These are phyloP conservation scores for Verticillium alfalfae DNA, from an alignment of 2,329 filamentous ascomycete species.

Conservation along the genomic window DNA sequence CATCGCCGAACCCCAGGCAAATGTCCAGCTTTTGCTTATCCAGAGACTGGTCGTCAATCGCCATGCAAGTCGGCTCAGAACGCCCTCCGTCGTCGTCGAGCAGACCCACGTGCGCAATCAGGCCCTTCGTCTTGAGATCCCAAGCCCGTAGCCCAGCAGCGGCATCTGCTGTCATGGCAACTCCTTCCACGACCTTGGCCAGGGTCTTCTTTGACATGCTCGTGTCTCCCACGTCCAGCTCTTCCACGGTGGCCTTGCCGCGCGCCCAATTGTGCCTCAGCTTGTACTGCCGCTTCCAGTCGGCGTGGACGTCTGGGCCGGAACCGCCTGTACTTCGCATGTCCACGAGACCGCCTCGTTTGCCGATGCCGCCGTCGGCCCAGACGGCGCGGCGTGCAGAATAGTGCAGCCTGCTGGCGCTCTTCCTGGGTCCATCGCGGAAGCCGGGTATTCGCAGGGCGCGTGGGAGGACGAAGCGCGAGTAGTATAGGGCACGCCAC, in stretches of 20 bases:
- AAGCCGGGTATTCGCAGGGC: conserved; percentile 70
- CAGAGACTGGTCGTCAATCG: conserved; percentile 51
- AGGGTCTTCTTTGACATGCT: conserved; percentile 50
- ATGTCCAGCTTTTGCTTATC: conserved; percentile 48
- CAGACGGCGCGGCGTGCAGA: conserved; percentile 36
- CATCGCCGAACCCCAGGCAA: conserved; percentile 65
- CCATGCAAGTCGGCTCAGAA: conserved; percentile 54
- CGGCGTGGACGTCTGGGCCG: conserved; percentile 52
- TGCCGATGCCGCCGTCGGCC: conserved; percentile 33
- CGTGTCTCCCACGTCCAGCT: conserved; percentile 54
- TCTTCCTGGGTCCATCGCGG: conserved; percentile 25
- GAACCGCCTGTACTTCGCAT: conserved; percentile 50
- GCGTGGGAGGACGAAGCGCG: conserved; percentile 77
- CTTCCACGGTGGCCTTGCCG: conserved; percentile 74
- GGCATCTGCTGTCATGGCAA: conserved; percentile 72
- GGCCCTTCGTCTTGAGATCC: conserved; percentile 59
- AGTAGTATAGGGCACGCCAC: conserved; percentile 87
- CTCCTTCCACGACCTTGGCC: conserved; percentile 70
- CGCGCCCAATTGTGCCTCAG: conserved; percentile 86
- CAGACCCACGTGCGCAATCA: conserved; percentile 48
- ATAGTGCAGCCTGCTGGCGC: conserved; percentile 34
- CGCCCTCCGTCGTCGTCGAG: conserved; percentile 13
- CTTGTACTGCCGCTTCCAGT: conserved; percentile 89
- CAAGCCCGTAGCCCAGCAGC: conserved; percentile 70
- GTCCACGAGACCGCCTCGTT: conserved; percentile 39